Evolutionary conservation across 2,329 filamentous ascomycete species (phyloP), one percentile per base, ranked within the genome.

Genomic region (Phaeosphaeria sp.): DNA sequence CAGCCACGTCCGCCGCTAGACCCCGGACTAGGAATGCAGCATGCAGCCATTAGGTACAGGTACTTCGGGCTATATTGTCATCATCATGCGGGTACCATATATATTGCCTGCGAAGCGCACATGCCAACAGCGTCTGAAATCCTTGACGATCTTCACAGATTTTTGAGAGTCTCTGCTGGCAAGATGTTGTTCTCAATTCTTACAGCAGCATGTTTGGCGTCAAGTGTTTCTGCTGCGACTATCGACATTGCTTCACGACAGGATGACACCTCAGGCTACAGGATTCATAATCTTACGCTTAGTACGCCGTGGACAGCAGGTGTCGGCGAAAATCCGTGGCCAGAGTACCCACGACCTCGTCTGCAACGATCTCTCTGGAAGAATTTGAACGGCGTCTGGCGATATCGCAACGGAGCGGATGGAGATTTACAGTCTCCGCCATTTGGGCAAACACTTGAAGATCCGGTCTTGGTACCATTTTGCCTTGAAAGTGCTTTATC

Each of bases 331-430:
- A 74, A 82, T 40, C 83, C 84, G 0, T 86, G 85, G 85, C 83
- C 83, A 1, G 83, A 87, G 49, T 81, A 87, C 61, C 86, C 86
- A 9, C 82, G 85, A 0, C 86, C 86, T 2, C 84, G 83, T 63
- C 80, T 87, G 8, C 79, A 80, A 36, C 82, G 85, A 4, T 76
- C 83, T 4, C 65, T 75, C 5, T 88, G 85, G 85, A 75, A 83
- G 69, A 86, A 78, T 45, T 76, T 87, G 6, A 87, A 87, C 56
- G 86, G 86, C 0, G 80, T 87, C 4, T 87, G 86, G 85, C 83
- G 81, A 2, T 87, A 81, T 68, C 78, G 79, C 42, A 75, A 77
- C 63, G 80, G 80, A 0, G 68, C 73, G 33, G 64, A 78, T 6
- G 69, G 75, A 39, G 81, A 78, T 6, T 64, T 80, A 21, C 64